Evolutionary conservation across 768 basidiomycete genomes (phyloP).

Genomic region (Crassisporium funariophilum): DNA sequence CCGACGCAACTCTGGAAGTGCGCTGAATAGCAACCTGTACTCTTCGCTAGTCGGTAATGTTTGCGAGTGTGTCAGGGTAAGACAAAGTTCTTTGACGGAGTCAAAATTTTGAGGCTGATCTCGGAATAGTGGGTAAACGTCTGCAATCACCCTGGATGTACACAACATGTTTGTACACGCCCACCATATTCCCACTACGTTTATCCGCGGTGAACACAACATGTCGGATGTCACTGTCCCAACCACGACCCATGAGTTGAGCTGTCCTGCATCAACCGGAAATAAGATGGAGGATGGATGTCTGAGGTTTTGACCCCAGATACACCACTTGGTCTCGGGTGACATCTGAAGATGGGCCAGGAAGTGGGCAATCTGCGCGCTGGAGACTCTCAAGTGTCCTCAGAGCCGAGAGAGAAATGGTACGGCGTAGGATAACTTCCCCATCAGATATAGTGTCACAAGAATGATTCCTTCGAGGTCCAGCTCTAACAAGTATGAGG

Average conservation of each 20-base stretch:
- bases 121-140: conserved; percentile 3
- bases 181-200: conserved; percentile 1
- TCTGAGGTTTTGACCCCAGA: conserved; percentile 2
- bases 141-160: conserved; percentile 1
- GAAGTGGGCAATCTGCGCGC: background rate
- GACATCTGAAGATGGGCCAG: conserved; percentile 5
- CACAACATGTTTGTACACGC: background rate
- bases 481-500: conserved; percentile 1
- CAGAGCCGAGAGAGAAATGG: background rate
- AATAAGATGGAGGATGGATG: conserved; percentile 1
- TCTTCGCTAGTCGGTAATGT: background rate
- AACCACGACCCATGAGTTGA: background rate
- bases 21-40: background rate
- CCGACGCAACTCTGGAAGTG: background rate
- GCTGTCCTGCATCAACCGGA: conserved; percentile 1
- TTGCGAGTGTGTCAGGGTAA: background rate
- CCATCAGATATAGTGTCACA: background rate
- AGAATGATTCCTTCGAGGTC: too few species aligned
- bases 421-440: background rate
- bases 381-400: background rate
- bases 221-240: background rate
- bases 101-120: background rate
- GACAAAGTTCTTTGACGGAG: background rate
- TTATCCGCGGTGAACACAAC: background rate
- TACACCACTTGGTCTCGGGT: background rate